A percentile compares a stretch with the other conserved stretches of the same genome.
phyloP scores from a whole-genome alignment of 2,329 filamentous ascomycete genomes.

The Aureobasidium lini region DNA sequence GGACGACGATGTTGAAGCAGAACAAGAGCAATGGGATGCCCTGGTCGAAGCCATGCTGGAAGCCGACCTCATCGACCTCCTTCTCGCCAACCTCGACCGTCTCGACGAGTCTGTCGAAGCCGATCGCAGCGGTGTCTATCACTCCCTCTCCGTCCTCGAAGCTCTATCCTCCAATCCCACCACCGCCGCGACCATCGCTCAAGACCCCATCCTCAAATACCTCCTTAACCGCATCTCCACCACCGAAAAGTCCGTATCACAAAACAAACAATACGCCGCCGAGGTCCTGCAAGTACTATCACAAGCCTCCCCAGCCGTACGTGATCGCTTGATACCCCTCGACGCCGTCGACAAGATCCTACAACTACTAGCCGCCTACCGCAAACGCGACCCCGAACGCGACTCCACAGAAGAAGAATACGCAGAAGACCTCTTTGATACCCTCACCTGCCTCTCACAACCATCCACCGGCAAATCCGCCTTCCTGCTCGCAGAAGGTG shows the following conservation, averaged over 20 bases:
- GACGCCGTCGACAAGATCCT: slow-evolving; percentile 74
- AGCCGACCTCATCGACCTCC: slow-evolving; percentile 64
- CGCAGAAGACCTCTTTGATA: slow-evolving; percentile 88
- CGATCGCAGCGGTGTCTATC: slow-evolving; percentile 80
- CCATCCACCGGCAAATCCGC: slow-evolving; percentile 66
- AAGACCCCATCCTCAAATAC: slow-evolving; percentile 68
- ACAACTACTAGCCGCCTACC: slow-evolving; percentile 75
- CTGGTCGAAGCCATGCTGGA: slow-evolving; percentile 57
- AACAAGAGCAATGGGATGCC: slow-evolving; percentile 70
- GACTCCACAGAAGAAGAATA: slow-evolving; percentile 90
- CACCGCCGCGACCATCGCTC: slow-evolving; percentile 64
- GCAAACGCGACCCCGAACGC: slow-evolving; percentile 76
- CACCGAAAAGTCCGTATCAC: slow-evolving; percentile 57
- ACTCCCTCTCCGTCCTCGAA: slow-evolving; percentile 73
- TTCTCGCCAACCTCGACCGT: slow-evolving; percentile 70
- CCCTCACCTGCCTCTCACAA: slow-evolving; percentile 71
- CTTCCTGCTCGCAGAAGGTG: slow-evolving; percentile 82
- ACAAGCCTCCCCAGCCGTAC: slow-evolving; percentile 63
- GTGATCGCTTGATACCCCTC: slow-evolving; percentile 49
- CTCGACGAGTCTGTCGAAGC: slow-evolving; percentile 66
- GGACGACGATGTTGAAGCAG: slow-evolving; percentile 82
- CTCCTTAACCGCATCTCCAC: slow-evolving; percentile 65
- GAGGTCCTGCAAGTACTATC: slow-evolving; percentile 86
- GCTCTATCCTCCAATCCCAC: slow-evolving; percentile 68
- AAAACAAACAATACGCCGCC: slow-evolving; percentile 93